Conservation (phyloP, 1,284 basidiomycete species). For the Neotropicomus parvogracilis region DNA sequence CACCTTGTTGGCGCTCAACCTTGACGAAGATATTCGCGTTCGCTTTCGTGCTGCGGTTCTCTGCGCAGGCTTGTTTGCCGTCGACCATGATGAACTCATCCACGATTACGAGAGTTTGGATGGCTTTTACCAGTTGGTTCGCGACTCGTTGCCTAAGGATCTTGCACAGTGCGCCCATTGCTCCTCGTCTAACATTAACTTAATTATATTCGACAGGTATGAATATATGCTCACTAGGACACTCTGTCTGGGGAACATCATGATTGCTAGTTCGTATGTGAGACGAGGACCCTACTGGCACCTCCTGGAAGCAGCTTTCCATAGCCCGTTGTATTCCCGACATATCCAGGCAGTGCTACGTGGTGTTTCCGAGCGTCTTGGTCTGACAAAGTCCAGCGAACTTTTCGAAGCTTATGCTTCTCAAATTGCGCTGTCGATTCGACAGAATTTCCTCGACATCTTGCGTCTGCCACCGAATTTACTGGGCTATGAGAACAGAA, state of each 20-base stretch:
- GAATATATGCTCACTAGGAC: constrained; percentile 80
- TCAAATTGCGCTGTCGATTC: constrained; percentile 69
- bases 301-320: constrained; percentile 68
- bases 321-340: constrained; percentile 44
- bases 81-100: constrained; percentile 26
- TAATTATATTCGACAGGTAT: constrained; percentile 42
- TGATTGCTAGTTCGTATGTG: constrained; percentile 75
- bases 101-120: constrained; percentile 25
- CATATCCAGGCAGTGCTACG: constrained; percentile 67
- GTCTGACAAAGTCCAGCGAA: constrained; percentile 57
- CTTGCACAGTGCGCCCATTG: constrained; percentile 44
- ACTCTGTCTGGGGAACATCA: constrained; percentile 78
- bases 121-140: constrained; percentile 44
- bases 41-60: constrained; percentile 73
- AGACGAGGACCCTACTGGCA: constrained; percentile 89
- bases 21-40: constrained; percentile 81
- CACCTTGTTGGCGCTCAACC: constrained; percentile 51
- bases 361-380: constrained; percentile 66
- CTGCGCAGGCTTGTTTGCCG: constrained; percentile 57
- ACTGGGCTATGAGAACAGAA: constrained; percentile 65
- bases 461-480: constrained; percentile 65
- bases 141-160: constrained; percentile 40
- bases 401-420: constrained; percentile 80
- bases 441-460: constrained; percentile 51
- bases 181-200: background rate